These are phyloP conservation scores for Jaltomata sinuosa DNA, from an alignment of 257 asterid genomes.

Conservation along the genomic window DNA sequence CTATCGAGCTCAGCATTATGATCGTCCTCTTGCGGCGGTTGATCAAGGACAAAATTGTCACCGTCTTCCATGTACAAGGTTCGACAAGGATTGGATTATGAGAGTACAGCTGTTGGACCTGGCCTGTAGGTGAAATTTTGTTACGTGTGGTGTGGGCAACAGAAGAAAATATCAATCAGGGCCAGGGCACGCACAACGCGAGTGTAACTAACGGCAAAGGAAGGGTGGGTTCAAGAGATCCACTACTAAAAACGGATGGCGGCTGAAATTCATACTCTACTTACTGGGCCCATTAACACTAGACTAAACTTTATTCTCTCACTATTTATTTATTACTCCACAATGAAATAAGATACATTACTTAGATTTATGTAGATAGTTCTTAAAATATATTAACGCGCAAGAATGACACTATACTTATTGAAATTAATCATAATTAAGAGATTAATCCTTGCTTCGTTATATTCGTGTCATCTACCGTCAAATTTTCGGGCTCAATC, in stretches of 20 bases:
- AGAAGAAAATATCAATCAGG: no score
- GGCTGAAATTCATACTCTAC: background rate
- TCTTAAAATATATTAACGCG: background rate
- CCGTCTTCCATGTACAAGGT: background rate
- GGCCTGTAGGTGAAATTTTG: background rate
- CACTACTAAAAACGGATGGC: background rate
- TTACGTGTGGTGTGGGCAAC: no score
- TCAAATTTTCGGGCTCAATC: no score
- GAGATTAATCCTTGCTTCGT: background rate
- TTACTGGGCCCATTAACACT: background rate
- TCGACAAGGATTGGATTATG: background rate
- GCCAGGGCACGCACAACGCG: no score
- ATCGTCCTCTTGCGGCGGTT: conserved; percentile 6
- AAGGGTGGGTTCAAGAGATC: background rate
- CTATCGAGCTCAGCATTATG: background rate
- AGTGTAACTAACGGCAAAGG: no score
- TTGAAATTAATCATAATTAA: background rate
- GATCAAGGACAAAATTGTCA: background rate
- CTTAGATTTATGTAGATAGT: no score
- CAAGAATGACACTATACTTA: background rate
- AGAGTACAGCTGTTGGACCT: background rate
- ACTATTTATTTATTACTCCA: no score
- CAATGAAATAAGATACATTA: no score
- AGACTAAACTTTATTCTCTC: background rate
- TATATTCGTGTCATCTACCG: background rate